Base-by-base conservation (phyloP, 192 early-diverging fungal genomes). In the Coemansia sp. region DNA sequence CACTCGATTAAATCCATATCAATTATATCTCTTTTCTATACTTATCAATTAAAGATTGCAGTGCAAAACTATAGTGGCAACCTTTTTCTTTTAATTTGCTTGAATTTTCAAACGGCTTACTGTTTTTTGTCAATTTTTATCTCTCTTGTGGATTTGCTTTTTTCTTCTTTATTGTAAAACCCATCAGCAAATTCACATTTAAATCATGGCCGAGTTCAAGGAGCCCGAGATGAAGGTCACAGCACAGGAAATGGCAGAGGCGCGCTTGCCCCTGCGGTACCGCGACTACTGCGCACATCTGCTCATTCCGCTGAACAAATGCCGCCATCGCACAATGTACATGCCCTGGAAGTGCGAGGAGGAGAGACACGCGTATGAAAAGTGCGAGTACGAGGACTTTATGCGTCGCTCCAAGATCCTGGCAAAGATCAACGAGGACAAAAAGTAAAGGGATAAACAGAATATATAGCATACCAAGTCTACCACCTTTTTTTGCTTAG, bases 231-330 rank as follows among this genome's bases (percentile, higher is more conserved):
- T 95, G 90, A 83, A 92, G 74, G 90, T 91, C 24, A 83, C 95
- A 57, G 89, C 91, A 58, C 81, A 90, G 67, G 92, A 97, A 64
- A 88, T 98, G 86, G 74, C 82, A 9, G 88, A 91, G 65, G 86
- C 88, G 36, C 85, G 85, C 35, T 83, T 98, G 60, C 94, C 94
- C 10, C 71, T 95, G 30, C 86, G 86, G 57, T 92, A 88, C 81
- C 87, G 96, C 55, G 96, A 98, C 84, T 93, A 91, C 78, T 98
- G 96, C 71, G 89, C 95, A 39, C 89, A 97, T 65, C 75, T 98
- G 61, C 82, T 93, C 36, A 90, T 94, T 59, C 89, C 87, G 35
- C 75, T 98, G 39, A 94, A 98, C 89, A 89, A 93, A 72, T 98
- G 95, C 82, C 82, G 95, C 51, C 83, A 82, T 61, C 85, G 88